These are phyloP conservation scores for Phoma sp. DNA, from an alignment of 2,329 filamentous ascomycete genomes.

Conservation along the genomic window DNA sequence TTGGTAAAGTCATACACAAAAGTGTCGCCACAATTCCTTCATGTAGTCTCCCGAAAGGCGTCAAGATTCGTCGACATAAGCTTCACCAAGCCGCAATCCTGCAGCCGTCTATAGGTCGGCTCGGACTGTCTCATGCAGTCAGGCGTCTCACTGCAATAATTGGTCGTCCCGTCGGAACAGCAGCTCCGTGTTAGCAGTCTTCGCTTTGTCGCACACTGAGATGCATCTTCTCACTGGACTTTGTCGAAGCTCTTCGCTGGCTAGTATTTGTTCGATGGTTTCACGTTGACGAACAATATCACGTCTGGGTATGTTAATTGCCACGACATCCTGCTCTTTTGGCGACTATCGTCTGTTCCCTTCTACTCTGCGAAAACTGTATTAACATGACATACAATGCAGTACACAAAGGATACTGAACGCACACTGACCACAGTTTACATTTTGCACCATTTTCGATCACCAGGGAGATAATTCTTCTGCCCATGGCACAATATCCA, in stretches of 20 bases:
- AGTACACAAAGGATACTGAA: no score
- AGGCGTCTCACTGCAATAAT: neutral
- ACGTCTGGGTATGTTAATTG: no score
- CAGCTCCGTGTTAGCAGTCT: neutral
- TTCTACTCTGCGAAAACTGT: no score
- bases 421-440: neutral
- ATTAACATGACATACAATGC: no score
- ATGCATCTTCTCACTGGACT: neutral
- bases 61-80: neutral
- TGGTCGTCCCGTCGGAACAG: neutral
- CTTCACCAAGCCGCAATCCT: neutral
- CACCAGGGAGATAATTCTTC: neutral
- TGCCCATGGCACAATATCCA: neutral
- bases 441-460: neutral
- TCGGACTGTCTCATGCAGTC: neutral
- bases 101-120: neutral
- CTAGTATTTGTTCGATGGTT: no score
- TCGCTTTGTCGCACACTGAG: neutral
- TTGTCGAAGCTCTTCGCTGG: no score
- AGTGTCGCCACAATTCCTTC: neutral
- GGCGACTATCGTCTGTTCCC: no score
- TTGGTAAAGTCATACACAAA: neutral
- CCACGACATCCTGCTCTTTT: no score
- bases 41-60: neutral
- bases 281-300: no score